Conservation (phyloP, 2,329 filamentous ascomycete genomes). For the Cordyceps cateniannulata region DNA sequence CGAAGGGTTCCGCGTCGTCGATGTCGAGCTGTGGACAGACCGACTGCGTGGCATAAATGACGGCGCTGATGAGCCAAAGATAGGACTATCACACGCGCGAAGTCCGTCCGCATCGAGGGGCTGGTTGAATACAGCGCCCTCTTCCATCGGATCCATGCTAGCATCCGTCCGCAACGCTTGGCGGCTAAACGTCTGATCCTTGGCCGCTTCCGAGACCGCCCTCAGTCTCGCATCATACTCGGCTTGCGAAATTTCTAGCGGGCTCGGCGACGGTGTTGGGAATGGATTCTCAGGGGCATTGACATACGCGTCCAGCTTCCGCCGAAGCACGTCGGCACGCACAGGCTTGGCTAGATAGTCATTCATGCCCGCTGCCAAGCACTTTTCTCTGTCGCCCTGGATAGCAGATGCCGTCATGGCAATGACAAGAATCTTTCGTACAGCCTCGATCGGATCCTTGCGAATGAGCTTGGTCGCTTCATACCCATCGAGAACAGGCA, state of each 20-base stretch:
- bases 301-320: conserved; percentile 63
- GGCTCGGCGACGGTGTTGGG: conserved; percentile 18
- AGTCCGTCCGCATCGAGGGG: conserved; percentile 20
- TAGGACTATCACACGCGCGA: conserved; percentile 7
- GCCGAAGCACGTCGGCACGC: conserved; percentile 77
- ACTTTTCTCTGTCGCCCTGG: conserved; percentile 90
- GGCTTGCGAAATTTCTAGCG: conserved; percentile 14
- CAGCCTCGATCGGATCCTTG: conserved; percentile 65
- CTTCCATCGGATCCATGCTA: conserved; percentile 24
- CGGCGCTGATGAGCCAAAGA: conserved; percentile 4
- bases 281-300: conserved; percentile 27
- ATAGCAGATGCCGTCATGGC: conserved; percentile 97
- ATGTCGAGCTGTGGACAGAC: not conserved
- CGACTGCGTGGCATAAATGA: not conserved
- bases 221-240: conserved; percentile 9
- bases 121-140: conserved; percentile 27
- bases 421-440: conserved; percentile 83
- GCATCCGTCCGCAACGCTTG: conserved; percentile 13
- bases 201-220: not conserved
- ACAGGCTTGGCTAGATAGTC: conserved; percentile 95
- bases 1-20: not conserved
- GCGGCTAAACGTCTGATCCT: conserved; percentile 10
- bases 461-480: conserved; percentile 82
- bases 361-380: conserved; percentile 94
- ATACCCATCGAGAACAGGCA: conserved; percentile 90